Conservation (phyloP, 176 grass and related monocot genomes). For the Phyllostachys edulis region DNA sequence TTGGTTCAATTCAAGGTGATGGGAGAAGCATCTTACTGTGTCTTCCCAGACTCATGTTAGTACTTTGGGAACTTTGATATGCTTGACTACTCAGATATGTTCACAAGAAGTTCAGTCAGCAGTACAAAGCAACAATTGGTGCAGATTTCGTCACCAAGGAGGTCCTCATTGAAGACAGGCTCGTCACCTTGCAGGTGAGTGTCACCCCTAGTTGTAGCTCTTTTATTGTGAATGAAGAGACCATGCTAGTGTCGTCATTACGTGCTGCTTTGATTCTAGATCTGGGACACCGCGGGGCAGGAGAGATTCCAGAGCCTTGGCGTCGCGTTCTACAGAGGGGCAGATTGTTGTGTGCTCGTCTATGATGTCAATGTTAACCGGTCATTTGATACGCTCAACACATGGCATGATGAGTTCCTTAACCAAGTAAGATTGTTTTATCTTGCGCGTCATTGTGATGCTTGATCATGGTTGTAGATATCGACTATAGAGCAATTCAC, state of each 20-base stretch:
- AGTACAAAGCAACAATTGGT: conserved; percentile 98
- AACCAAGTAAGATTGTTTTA: conserved; percentile 71
- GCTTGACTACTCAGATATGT: conserved; percentile 83
- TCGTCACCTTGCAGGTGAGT: conserved; percentile 91
- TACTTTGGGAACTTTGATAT: conserved; percentile 22
- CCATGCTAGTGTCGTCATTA: not conserved
- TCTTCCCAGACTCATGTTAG: not conserved
- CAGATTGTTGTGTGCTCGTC: conserved; percentile 95
- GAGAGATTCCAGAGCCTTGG: conserved; percentile 99
- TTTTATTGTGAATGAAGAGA: conserved; percentile 1
- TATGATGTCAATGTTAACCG: conserved; percentile 92
- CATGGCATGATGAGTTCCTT: conserved; percentile 97
- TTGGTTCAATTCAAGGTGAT: not conserved
- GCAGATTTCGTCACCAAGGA: conserved; percentile 99
- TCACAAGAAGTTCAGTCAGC: conserved; percentile 95
- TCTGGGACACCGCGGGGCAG: conserved; percentile 97
- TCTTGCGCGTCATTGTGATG: conserved; percentile 11
- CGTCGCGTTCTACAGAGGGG: conserved; percentile 96
- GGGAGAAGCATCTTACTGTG: not conserved
- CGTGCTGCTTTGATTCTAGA: conserved; percentile 46
- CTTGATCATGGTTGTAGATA: conserved; percentile 27
- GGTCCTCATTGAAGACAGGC: conserved; percentile 95
- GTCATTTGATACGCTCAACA: conserved; percentile 93
- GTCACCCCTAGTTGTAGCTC: not conserved
- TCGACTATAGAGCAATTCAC: not conserved